These are phyloP conservation scores for Wallacemonas sp. DNA, from an alignment of 208 protist genomes.

Conservation along the genomic window DNA sequence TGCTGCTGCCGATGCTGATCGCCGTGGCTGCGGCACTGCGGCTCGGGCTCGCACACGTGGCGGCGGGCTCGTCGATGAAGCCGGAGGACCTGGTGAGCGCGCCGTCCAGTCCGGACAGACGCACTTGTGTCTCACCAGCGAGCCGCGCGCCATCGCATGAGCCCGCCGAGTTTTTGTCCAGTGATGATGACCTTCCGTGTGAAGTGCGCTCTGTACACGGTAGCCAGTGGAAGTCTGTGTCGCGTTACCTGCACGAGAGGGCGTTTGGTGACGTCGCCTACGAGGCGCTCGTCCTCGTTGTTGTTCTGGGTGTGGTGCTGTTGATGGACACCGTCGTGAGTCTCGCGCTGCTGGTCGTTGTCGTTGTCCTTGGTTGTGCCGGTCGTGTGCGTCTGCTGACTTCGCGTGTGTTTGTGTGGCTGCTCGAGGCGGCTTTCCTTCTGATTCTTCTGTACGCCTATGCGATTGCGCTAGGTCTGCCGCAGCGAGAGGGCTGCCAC, in stretches of 20 bases:
- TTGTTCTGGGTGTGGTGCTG: slow-evolving; percentile 16
- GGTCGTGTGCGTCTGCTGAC: slow-evolving; percentile 20
- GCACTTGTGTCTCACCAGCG: too few species aligned
- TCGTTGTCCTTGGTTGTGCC: slow-evolving; percentile 15
- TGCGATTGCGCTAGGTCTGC: slow-evolving; percentile 25
- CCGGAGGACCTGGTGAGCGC: too few species aligned
- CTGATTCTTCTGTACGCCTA: slow-evolving; percentile 8
- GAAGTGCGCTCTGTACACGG: too few species aligned
- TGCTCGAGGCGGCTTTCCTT: background rate
- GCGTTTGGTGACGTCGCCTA: slow-evolving; percentile 21
- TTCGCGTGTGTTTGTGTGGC: background rate
- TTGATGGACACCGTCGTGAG: slow-evolving; percentile 18
- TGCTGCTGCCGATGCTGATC: slow-evolving; percentile 4
- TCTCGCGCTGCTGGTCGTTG: slow-evolving; percentile 13
- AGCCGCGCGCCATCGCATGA: too few species aligned
- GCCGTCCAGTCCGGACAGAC: too few species aligned
- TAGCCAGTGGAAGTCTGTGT: background rate
- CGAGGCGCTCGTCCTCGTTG: slow-evolving; percentile 18
- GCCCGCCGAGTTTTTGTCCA: background rate
- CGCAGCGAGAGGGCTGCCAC: background rate
- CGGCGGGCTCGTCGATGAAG: too few species aligned
- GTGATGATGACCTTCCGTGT: too few species aligned
- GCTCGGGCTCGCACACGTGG: background rate
- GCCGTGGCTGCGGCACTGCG: background rate
- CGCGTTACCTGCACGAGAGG: background rate